Conservation (phyloP, 306 rosid genomes). For the Cucumis melo region DNA sequence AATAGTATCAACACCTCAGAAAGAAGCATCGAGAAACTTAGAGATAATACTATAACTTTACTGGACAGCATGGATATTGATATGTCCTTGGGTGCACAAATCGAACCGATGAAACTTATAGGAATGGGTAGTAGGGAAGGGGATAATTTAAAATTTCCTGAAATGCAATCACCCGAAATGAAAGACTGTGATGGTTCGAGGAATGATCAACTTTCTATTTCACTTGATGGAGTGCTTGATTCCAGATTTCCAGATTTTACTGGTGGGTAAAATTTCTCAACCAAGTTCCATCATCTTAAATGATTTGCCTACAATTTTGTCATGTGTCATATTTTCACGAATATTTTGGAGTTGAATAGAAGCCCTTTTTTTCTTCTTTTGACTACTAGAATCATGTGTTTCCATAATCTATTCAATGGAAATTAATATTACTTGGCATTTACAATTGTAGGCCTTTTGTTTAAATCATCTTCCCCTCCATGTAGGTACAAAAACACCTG, state of each 20-base stretch:
- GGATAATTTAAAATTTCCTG: conserved; percentile 13
- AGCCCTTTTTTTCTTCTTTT: not conserved
- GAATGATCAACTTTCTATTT: conserved; percentile 12
- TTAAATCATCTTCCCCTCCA: not conserved
- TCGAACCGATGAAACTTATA: conserved; percentile 15
- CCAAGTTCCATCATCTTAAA: not conserved
- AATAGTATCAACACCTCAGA: conserved; percentile 7
- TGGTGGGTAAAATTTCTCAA: conserved; percentile 17
- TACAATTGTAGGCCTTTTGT: not conserved
- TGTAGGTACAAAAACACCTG: conserved; percentile 40
- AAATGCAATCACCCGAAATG: conserved; percentile 23
- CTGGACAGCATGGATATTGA: conserved; percentile 21
- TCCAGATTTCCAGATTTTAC: conserved; percentile 26
- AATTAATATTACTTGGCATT: not conserved
- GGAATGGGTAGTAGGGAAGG: conserved; percentile 14
- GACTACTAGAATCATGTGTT: not conserved
- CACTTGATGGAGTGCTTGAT: conserved; percentile 22
- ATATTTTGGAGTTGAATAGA: not conserved
- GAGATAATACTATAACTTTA: conserved; percentile 13
- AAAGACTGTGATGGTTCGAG: conserved; percentile 8
- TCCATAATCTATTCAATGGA: not conserved
- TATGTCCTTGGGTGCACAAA: conserved; percentile 8
- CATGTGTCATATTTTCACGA: not conserved
- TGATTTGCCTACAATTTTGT: not conserved
- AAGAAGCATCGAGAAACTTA: conserved; percentile 30